Evolutionary conservation across 1,284 basidiomycete genomes (phyloP).

Genomic region (Anthracocystis setariae): DNA sequence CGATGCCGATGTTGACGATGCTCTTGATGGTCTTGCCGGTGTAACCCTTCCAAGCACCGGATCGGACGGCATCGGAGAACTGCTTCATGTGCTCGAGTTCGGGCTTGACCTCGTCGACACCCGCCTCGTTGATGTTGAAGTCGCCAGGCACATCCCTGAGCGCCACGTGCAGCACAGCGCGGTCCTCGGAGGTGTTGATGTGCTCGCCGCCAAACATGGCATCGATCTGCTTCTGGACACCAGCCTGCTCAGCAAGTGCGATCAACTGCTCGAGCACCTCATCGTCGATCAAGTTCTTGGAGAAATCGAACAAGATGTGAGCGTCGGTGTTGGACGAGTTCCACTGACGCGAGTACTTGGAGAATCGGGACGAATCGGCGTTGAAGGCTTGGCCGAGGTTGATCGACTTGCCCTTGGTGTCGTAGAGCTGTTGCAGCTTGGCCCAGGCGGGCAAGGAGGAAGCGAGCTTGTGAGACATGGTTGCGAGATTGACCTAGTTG

Average conservation of each 20-base stretch:
- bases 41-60: slow-evolving; percentile 93
- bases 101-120: slow-evolving; percentile 81
- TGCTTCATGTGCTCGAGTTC: slow-evolving; percentile 91
- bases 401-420: slow-evolving; percentile 78
- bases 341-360: slow-evolving; percentile 81
- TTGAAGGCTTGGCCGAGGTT: slow-evolving; percentile 91
- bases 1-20: slow-evolving; percentile 98
- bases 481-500: slow-evolving; percentile 1
- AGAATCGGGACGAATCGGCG: slow-evolving; percentile 85
- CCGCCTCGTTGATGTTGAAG: slow-evolving; percentile 78
- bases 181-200: slow-evolving; percentile 97
- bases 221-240: slow-evolving; percentile 85
- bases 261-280: slow-evolving; percentile 79
- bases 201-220: slow-evolving; percentile 95
- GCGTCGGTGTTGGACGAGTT: slow-evolving; percentile 76
- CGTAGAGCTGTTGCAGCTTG: slow-evolving; percentile 86
- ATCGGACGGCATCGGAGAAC: slow-evolving; percentile 86
- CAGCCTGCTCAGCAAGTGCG: slow-evolving; percentile 83
- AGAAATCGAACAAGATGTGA: slow-evolving; percentile 91
- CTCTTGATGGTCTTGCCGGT: slow-evolving; percentile 93
- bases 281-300: slow-evolving; percentile 93
- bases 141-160: slow-evolving; percentile 81
- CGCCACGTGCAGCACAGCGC: slow-evolving; percentile 93
- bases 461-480: slow-evolving; percentile 57
- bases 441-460: slow-evolving; percentile 76